Evolutionary conservation across 352 stramenopile genomes (phyloP), one percentile per base, ranked within the genome.

Genomic region (Phytophthora agathidicida): DNA sequence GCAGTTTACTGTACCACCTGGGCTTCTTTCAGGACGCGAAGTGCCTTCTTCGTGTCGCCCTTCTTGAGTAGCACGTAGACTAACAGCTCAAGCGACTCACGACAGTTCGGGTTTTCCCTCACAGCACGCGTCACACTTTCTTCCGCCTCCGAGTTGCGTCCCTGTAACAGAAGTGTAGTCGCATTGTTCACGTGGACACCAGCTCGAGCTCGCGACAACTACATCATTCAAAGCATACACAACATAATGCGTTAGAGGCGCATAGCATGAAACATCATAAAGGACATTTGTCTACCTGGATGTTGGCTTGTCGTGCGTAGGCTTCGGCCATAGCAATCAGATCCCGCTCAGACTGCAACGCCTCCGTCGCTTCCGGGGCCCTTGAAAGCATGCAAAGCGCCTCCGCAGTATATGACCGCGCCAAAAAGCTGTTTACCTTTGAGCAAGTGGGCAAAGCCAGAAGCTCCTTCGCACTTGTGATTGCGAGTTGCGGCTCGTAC

Each of bases 31-130:
- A 96, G 63, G 44, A 96, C 84, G 17, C 86, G 86, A 66, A 92
- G 66, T 24, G 86, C 84, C 62, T 96, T 96, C 75, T 94, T 96
- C 58, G 84, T 88, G 56, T 94, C 84, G 17, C 83, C 84, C 73
- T 96, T 96, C 76, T 91, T 93, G 41, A 96, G 64, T 54, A 93
- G 65, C 47, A 96, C 85, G 68, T 96, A 96, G 49, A 96, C 86
- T 70, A 96, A 72, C 31, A 94, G 63, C 62, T 93, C 83, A 23
- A 96, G 77, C 57, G 86, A 93, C 60, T 92, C 84, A 38, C 83
- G 83, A 57, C 81, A 94, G 47, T 86, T 88, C 7, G 83, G 80
- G 51, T 86, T 93, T 73, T 91, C 80, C 33, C 86, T 75, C 24
- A 96, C 86, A 7, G 86, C 86, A 24, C 83, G 81, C 49, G 86